These are phyloP conservation scores for Leptosphaerulina australis DNA, from an alignment of 2,329 filamentous ascomycete species.

Conservation along the genomic window DNA sequence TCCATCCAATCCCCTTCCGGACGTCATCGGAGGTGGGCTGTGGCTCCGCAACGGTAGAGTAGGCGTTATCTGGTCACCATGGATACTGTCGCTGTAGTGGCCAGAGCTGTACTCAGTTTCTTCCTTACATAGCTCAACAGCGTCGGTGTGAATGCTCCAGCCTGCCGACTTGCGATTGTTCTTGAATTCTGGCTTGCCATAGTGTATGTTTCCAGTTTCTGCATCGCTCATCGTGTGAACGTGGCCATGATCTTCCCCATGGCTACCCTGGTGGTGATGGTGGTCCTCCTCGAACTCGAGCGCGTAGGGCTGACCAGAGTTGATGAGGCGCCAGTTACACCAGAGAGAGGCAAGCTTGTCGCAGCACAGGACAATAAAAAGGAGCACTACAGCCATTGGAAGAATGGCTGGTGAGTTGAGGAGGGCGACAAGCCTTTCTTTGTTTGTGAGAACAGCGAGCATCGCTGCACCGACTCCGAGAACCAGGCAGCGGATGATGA, in stretches of 20 bases:
- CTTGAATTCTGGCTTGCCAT: constrained; percentile 16
- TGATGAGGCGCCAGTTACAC: constrained; percentile 39
- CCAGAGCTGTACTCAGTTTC: constrained; percentile 2
- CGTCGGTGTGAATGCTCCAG: constrained; percentile 31
- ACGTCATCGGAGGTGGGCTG: neutral
- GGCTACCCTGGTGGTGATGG: constrained; percentile 29
- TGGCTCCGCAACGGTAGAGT: neutral
- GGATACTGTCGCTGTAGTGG: neutral
- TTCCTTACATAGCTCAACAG: constrained; percentile 2
- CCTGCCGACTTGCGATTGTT: constrained; percentile 29
- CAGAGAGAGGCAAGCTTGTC: constrained; percentile 41
- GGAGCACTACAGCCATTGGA: constrained; percentile 44
- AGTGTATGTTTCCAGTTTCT: constrained; percentile 1
- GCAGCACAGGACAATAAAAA: constrained; percentile 41
- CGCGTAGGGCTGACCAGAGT: constrained; percentile 40
- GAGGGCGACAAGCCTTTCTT: constrained; percentile 28
- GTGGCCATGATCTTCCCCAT: constrained; percentile 25
- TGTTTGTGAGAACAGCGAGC: constrained; percentile 38
- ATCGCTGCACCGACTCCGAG: constrained; percentile 36
- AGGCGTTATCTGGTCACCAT: neutral
- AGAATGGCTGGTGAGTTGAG: constrained; percentile 43
- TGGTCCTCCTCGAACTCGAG: constrained; percentile 39
- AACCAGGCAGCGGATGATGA: constrained; percentile 39
- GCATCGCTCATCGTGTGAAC: constrained; percentile 14
- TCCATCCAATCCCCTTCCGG: neutral